These are phyloP conservation scores for Leccinum obscurum DNA, from an alignment of 768 basidiomycete genomes.

Conservation along the genomic window DNA sequence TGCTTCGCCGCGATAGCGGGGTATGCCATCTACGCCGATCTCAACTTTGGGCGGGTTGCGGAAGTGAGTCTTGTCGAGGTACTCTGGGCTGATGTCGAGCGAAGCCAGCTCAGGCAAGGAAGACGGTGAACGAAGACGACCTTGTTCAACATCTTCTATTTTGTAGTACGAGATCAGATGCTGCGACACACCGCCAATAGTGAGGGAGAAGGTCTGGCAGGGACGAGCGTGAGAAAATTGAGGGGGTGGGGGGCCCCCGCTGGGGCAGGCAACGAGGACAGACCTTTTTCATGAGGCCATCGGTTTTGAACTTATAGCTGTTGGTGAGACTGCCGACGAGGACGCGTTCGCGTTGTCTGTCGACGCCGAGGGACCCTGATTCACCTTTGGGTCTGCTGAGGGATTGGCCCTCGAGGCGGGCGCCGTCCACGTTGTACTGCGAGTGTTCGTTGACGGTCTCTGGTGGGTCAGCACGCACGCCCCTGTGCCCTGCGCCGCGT, in stretches of 20 bases:
- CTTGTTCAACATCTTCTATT: conserved; percentile 86
- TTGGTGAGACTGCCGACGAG: conserved; percentile 91
- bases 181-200: conserved; percentile 81
- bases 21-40: conserved; percentile 77
- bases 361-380: conserved; percentile 46
- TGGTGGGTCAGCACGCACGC: conserved; percentile 43
- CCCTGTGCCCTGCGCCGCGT: conserved; percentile 63
- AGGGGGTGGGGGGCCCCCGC: neutral
- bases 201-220: conserved; percentile 84
- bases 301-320: conserved; percentile 88
- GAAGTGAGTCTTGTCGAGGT: conserved; percentile 89
- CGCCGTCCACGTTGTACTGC: conserved; percentile 36
- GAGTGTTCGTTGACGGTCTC: conserved; percentile 42
- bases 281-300: conserved; percentile 98
- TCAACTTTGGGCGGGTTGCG: conserved; percentile 89
- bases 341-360: conserved; percentile 75
- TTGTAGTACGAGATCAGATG: conserved; percentile 96
- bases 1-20: conserved; percentile 80
- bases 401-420: conserved; percentile 39
- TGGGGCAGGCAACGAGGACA: conserved; percentile 26
- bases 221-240: conserved; percentile 31
- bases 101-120: conserved; percentile 84
- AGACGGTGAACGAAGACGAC: conserved; percentile 85
- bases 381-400: conserved; percentile 68
- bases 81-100: conserved; percentile 83